Base-by-base conservation (phyloP, 371 early-diverging fungal genomes). In the Mucor circinelloides region DNA sequence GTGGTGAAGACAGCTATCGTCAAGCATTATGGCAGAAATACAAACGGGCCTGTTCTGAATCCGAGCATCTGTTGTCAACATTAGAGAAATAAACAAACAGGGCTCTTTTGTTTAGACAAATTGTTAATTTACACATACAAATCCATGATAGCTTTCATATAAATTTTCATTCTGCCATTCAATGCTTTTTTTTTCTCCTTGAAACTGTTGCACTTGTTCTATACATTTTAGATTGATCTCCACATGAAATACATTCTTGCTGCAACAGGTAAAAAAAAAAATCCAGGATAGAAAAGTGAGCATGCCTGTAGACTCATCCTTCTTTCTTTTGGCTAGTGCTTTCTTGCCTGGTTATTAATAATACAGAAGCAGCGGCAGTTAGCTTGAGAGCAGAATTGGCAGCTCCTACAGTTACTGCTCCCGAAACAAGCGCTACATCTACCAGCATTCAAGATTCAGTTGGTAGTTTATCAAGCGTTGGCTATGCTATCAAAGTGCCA, bases 11-110 rank as follows among this genome's bases (percentile, higher is more conserved):
- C n/a, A 38, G 10, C 19, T 2, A 27, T 9, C 13, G 21, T 21
- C 2, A 50, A 17, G 48, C 66, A 21, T 38, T 66, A 30, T 70
- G 70, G 70, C 46, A 64, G 42, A 61, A 50, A 55, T 70, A 70
- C 36, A 61, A 66, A 57, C 34, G 38, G 23, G 6, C 38, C 3
- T 64, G 60, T 46, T 25, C 38, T 5, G 36, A 42, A 23, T 58
- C 69, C 4, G 36, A 64, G 21, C 38, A 32, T 13, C 15, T 59
- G 8, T 38, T 66, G 25, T 52, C 19, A 48, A 46, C 62, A 10
- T 17, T 50, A 34, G 34, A 63, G 36, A 17, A 32, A 64, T 56
- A 57, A 64, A 64, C 25, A 57, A 64, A 64, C 25, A 46, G 1
- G 13, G 2, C 13, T 42, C 10, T 32, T 9, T 60, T n/a, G 40